phyloP scores from a whole-genome alignment of 1,139 yeast species.

The Schwanniomyces etchellsii region DNA sequence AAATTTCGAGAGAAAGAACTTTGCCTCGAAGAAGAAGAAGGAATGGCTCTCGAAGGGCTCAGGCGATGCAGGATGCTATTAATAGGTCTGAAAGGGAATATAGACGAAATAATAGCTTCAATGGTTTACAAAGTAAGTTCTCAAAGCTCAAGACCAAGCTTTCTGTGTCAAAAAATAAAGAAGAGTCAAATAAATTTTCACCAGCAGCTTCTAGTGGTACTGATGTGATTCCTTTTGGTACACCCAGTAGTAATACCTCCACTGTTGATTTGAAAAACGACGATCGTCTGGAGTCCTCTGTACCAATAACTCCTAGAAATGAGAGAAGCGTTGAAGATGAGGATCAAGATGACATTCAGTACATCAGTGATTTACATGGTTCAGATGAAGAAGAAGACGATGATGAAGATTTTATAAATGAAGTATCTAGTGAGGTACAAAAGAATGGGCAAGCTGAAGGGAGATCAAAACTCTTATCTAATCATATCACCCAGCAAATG shows the following conservation, averaged over 20 bases:
- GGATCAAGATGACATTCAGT: slow-evolving; percentile 24
- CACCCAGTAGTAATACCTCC: background rate
- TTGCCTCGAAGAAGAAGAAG: slow-evolving; percentile 64
- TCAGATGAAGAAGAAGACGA: slow-evolving; percentile 35
- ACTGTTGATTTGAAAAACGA: no score
- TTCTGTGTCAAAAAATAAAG: slow-evolving; percentile 1
- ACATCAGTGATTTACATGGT: slow-evolving; percentile 28
- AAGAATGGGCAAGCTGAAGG: slow-evolving; percentile 12
- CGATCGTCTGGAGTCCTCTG: no score
- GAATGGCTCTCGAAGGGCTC: slow-evolving; percentile 9
- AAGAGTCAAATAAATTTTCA: no score
- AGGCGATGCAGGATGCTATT: background rate
- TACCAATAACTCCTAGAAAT: background rate
- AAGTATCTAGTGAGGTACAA: slow-evolving; percentile 11
- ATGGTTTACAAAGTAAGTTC: slow-evolving; percentile 16
- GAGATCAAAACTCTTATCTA: background rate
- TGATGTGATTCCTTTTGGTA: background rate
- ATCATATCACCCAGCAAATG: background rate
- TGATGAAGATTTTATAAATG: slow-evolving; percentile 15
- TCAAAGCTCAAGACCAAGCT: slow-evolving; percentile 16
- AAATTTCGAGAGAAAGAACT: slow-evolving; percentile 62
- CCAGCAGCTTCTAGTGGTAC: background rate
- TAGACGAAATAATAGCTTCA: background rate
- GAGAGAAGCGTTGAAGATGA: slow-evolving; percentile 12
- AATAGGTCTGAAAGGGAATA: background rate